Base-by-base conservation (phyloP, 31 red algal genomes). In the Odonthalia washingtoniensis region DNA sequence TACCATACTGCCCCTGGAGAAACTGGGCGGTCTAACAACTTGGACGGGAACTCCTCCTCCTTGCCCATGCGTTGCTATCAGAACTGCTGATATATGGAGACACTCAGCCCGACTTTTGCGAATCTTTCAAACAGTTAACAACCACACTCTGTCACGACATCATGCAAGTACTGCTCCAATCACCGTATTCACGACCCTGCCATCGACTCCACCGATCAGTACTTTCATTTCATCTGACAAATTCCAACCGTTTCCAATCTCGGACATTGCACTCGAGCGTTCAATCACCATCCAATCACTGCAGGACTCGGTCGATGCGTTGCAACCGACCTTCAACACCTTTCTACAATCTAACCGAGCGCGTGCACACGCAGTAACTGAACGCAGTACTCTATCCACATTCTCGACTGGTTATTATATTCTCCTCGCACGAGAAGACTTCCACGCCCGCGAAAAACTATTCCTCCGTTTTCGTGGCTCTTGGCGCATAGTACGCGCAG, bases 11-110 rank as follows among this genome's bases (percentile, higher is more conserved):
- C 46, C 43, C 43, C 32, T 80, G 77, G 44, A 46, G 12, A 21
- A 65, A 80, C 37, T 37, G 43, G n/a, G 42, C 77, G 5, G 45
- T 63, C 26, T 37, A 80, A 80, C 45, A 32, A 46, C 45, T 80
- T 4, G 4, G 4, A n/a, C 33, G 40, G 72, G 4, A 75, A 75
- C 72, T 75, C 36, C 4, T 75, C 37, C 72, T 27, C 41, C 4
- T 37, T n/a, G 28, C 37, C 72, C 72, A 3, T 18, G 4, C 72
- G 27, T 5, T 75, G 3, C 14, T 75, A 75, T 75, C 72, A 4
- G 72, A 75, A 42, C 72, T 75, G 28, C 72, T 26, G 4, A 26
- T 75, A 3, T 4, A 36, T 4, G 27, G 28, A 27, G 40, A 37
- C 32, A 42, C 33, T 28, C 40, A 36, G 37, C 37, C 31, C 72